Base-by-base conservation (phyloP, 2,329 filamentous ascomycete species). In the Ceratocystis variospora region DNA sequence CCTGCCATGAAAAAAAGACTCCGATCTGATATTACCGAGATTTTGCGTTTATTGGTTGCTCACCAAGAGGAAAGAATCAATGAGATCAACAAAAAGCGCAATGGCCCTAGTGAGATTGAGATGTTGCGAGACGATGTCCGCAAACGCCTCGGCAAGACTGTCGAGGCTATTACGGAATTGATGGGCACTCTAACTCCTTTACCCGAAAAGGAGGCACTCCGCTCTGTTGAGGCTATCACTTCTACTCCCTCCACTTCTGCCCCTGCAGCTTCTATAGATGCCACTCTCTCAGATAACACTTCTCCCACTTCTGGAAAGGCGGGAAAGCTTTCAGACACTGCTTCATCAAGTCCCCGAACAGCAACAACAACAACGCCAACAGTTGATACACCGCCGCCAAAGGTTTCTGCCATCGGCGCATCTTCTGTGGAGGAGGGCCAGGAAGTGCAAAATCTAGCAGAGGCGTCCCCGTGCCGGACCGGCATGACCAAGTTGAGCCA, bases 1-100 rank as follows among this genome's bases (percentile, higher is more conserved):
- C 66, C 66, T n/a, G 66, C 63, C 8, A 66, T 61, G 25, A 68
- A 68, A 44, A 66, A 62, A 37, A 68, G 63, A 22, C 48, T 68
- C 44, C 59, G 66, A n/a, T 68, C 66, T 22, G 66, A 68, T 59
- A 63, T 68, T 33, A 65, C 63, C 12, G 63, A 66, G n/a, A 68
- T 68, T 61, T 41, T 68, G 37, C 59, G 59, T 41, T 61, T 68
- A 17, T 22, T 68, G 19, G 48, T 50, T 17, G 63, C 63, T 10
- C 63, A 68, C 12, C 66, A 68, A 33, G 64, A 68, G 12, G 66
- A 65, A 50, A 62, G 53, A 25, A 37, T 61, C 12, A 63, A 48
- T 25, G 31, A 63, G 17, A 63, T 55, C 25, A 25, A 63, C 12
- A 63, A 48, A 3, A 37, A 59, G 15, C 37, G 48, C 22, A 45